A percentile compares a stretch with the other conserved stretches of the same genome.
Conservation (phyloP, 495 filamentous ascomycete species). For the Penicillium malachiteum region DNA sequence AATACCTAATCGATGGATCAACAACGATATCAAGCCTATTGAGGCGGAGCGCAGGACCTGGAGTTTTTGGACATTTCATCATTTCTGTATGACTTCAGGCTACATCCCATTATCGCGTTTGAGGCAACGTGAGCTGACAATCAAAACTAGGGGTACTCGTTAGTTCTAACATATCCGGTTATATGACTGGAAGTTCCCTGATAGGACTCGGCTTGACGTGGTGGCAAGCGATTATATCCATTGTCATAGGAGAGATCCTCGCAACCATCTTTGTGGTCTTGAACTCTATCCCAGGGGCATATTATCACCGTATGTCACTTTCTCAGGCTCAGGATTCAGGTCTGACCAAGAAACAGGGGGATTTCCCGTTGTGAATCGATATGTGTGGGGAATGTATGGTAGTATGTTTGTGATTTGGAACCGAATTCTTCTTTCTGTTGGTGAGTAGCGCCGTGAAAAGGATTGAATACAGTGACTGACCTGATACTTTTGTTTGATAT, state of each 20-base stretch:
- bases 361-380: slow-evolving; percentile 23
- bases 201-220: slow-evolving; percentile 27
- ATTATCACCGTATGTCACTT: slow-evolving; percentile 17
- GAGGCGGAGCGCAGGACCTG: slow-evolving; percentile 23
- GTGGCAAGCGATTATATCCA: slow-evolving; percentile 27
- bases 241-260: slow-evolving; percentile 16
- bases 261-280: slow-evolving; percentile 15
- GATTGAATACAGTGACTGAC: not conserved
- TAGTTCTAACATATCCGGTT: slow-evolving; percentile 24
- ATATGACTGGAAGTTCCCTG: slow-evolving; percentile 26
- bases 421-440: slow-evolving; percentile 25
- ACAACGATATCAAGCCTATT: slow-evolving; percentile 30
- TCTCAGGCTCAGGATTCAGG: no score
- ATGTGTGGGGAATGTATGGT: slow-evolving; percentile 28
- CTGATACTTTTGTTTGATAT: not conserved
- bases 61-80: slow-evolving; percentile 28
- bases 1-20: slow-evolving; percentile 22
- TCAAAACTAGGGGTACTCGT: slow-evolving; percentile 17
- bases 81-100: slow-evolving; percentile 14
- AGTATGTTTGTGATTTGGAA: slow-evolving; percentile 30
- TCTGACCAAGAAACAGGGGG: slow-evolving; percentile 7
- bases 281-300: slow-evolving; percentile 23
- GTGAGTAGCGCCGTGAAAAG: slow-evolving; percentile 4
- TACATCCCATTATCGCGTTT: no score
- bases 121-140: no score